A percentile compares a stretch with the other conserved stretches of the same genome.
These are phyloP conservation scores for Sugiyamaella japonica DNA, from an alignment of 1,139 yeast genomes.

Conservation along the genomic window DNA sequence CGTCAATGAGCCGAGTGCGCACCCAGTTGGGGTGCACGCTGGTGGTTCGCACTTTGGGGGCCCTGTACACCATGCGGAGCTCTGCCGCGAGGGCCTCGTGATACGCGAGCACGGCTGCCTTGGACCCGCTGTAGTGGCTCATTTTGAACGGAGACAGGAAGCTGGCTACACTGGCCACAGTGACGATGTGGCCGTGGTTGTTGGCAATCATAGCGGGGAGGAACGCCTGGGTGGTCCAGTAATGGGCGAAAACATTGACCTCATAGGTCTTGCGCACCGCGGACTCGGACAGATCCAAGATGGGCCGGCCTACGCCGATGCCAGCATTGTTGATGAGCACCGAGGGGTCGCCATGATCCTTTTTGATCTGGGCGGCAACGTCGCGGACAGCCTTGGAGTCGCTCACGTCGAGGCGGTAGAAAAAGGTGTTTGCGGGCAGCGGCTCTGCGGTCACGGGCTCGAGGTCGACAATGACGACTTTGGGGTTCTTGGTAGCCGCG, in stretches of 20 bases:
- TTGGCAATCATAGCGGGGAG: constrained; percentile 38
- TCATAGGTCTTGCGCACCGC: constrained; percentile 43
- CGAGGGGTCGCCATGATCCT: constrained; percentile 40
- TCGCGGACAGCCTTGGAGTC: constrained; percentile 39
- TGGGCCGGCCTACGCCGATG: constrained; percentile 56
- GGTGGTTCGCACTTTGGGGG: constrained; percentile 23
- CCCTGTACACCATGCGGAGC: constrained; percentile 47
- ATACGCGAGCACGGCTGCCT: constrained; percentile 77
- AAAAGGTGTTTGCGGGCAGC: constrained; percentile 32
- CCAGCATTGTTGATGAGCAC: constrained; percentile 78
- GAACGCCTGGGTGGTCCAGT: constrained; percentile 50
- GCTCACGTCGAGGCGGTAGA: constrained; percentile 59
- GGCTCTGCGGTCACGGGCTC: constrained; percentile 4
- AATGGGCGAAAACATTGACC: constrained; percentile 61
- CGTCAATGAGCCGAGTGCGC: constrained; percentile 24
- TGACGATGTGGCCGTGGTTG: constrained; percentile 53
- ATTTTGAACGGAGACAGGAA: constrained; percentile 78
- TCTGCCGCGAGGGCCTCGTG: constrained; percentile 82
- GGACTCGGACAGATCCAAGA: constrained; percentile 43
- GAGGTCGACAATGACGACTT: constrained; percentile 23
- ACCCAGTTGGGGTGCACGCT: constrained; percentile 27
- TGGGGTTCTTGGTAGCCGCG: constrained; percentile 34
- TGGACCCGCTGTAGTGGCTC: constrained; percentile 84
- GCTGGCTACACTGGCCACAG: constrained; percentile 79
- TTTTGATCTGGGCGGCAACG: constrained; percentile 40